Percentiles rank a stretch among this genome's conserved stretches.
Evolutionary conservation across 202 grass and related monocot species (phyloP).

Genomic region (Setaria italica): DNA sequence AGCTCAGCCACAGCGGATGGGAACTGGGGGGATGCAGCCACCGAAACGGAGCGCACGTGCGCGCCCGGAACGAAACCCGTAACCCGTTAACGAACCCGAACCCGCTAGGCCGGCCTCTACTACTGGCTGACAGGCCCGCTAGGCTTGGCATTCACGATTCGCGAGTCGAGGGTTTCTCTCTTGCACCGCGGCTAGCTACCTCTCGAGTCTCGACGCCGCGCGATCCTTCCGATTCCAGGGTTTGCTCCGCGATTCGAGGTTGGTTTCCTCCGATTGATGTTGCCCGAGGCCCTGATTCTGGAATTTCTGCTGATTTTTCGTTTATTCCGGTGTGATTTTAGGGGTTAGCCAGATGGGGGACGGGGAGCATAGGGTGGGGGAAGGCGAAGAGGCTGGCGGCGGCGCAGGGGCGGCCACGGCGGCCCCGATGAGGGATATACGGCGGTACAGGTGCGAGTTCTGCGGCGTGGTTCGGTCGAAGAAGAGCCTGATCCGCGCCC

Average conservation of each 20-base stretch:
- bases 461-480: constrained; percentile 82
- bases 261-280: not conserved
- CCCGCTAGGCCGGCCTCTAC: not conserved
- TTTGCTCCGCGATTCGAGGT: constrained; percentile 23
- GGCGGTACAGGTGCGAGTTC: constrained; percentile 76
- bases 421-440: constrained; percentile 41
- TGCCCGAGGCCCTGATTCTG: not conserved
- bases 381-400: not conserved
- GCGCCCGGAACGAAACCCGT: not conserved
- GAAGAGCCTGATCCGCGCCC: constrained; percentile 65
- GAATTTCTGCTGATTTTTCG: not conserved
- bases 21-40: not conserved
- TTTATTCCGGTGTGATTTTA: not conserved
- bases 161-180: constrained; percentile 44
- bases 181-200: constrained; percentile 21
- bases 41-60: constrained; percentile 24
- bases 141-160: not conserved
- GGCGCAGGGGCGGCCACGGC: not conserved
- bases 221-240: not conserved
- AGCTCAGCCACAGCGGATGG: constrained; percentile 53
- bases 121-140: not conserved
- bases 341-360: constrained; percentile 10
- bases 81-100: not conserved
- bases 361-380: not conserved
- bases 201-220: not conserved